Evolutionary conservation across 2,329 filamentous ascomycete species (phyloP).

Genomic region (Arthrocladium fulminans): DNA sequence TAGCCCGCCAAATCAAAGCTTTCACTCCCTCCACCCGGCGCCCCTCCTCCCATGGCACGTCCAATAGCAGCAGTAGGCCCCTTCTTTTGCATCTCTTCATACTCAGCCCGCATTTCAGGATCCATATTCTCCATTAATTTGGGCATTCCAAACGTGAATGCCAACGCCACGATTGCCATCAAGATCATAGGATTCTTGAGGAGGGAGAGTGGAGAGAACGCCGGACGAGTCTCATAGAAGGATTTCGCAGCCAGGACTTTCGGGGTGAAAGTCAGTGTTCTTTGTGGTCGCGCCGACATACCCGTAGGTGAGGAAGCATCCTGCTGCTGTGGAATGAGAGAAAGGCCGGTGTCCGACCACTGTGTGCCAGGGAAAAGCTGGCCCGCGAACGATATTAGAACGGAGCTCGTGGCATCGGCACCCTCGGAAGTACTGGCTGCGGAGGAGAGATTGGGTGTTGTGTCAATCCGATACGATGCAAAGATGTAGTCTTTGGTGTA

Average conservation of each 20-base stretch:
- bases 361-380: constrained; percentile 21
- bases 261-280: constrained; percentile 50
- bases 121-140: constrained; percentile 98
- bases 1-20: constrained; percentile 61
- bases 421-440: constrained; percentile 39
- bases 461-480: constrained; percentile 70
- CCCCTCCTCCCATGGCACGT: constrained; percentile 46
- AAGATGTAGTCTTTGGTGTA: constrained; percentile 68
- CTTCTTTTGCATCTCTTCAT: constrained; percentile 78
- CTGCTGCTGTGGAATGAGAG: constrained; percentile 11
- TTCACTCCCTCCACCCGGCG: constrained; percentile 32
- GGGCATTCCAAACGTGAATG: constrained; percentile 82
- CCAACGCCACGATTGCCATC: constrained; percentile 74
- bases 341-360: constrained; percentile 21
- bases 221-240: constrained; percentile 66
- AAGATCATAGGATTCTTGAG: constrained; percentile 96
- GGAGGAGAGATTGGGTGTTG: constrained; percentile 30
- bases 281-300: constrained; percentile 19
- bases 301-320: constrained; percentile 1
- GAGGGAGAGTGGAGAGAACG: constrained; percentile 69
- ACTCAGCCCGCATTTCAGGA: constrained; percentile 87
- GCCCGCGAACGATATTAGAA: constrained; percentile 19
- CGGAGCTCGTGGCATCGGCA: constrained; percentile 33
- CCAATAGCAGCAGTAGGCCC: constrained; percentile 56
- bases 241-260: constrained; percentile 55